These are phyloP conservation scores for Phialophora verrucosa DNA, from an alignment of 2,329 filamentous ascomycete species.

Conservation along the genomic window DNA sequence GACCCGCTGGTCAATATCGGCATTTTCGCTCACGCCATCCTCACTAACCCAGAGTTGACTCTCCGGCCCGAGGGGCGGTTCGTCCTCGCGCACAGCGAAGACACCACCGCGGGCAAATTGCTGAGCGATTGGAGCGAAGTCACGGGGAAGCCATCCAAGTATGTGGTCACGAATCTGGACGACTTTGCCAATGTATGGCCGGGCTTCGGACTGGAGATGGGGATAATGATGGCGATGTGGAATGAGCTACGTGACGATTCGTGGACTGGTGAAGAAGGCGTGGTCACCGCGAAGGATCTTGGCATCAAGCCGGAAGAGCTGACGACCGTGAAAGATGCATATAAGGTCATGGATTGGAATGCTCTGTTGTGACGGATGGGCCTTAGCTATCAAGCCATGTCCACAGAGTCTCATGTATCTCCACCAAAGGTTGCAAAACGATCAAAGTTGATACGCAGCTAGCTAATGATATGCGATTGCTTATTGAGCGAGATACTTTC, in stretches of 20 bases:
- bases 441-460: neutral
- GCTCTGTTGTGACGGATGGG: constrained; percentile 12
- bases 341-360: constrained; percentile 22
- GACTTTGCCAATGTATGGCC: constrained; percentile 44
- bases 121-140: constrained; percentile 43
- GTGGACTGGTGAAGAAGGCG: constrained; percentile 41
- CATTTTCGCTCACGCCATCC: constrained; percentile 43
- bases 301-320: constrained; percentile 18
- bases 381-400: neutral
- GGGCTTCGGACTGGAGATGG: constrained; percentile 42
- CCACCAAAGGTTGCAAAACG: neutral
- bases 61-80: constrained; percentile 37
- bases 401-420: neutral
- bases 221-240: constrained; percentile 42
- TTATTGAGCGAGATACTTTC: neutral
- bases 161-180: constrained; percentile 40
- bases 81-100: constrained; percentile 42
- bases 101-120: constrained; percentile 40
- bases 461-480: neutral
- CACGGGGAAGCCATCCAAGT: constrained; percentile 40
- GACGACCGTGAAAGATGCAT: constrained; percentile 20
- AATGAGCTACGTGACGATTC: constrained; percentile 39
- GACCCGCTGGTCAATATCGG: constrained; percentile 45
- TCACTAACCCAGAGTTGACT: constrained; percentile 44
- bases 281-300: constrained; percentile 41